A percentile compares a stretch with the other conserved stretches of the same genome.
Conservation (phyloP, 768 basidiomycete genomes). For the Agrocybe chaxingu region DNA sequence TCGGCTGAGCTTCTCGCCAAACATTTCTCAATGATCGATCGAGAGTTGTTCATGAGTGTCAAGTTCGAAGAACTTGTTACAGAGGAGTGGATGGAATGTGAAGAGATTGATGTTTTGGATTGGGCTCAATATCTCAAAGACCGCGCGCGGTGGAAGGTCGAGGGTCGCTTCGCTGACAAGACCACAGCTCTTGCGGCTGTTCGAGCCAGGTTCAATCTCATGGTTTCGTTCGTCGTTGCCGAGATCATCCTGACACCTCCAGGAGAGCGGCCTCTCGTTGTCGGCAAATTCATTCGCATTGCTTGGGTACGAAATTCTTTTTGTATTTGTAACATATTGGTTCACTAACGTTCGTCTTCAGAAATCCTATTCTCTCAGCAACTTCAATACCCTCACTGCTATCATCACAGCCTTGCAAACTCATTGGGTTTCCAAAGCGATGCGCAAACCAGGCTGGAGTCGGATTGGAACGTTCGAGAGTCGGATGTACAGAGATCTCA, state of each 20-base stretch:
- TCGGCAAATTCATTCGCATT: slow-evolving; percentile 79
- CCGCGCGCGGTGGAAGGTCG: slow-evolving; percentile 63
- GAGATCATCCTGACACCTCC: slow-evolving; percentile 79
- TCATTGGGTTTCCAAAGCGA: slow-evolving; percentile 63
- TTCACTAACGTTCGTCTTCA: slow-evolving; percentile 24
- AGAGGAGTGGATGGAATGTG: slow-evolving; percentile 62
- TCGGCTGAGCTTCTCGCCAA: slow-evolving; percentile 63
- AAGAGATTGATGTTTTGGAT: slow-evolving; percentile 70
- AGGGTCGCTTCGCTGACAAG: slow-evolving; percentile 53
- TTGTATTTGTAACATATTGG: background rate
- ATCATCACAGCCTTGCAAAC: slow-evolving; percentile 74
- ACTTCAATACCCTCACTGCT: slow-evolving; percentile 76
- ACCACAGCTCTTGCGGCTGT: slow-evolving; percentile 72
- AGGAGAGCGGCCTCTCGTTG: slow-evolving; percentile 57
- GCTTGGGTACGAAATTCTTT: slow-evolving; percentile 63
- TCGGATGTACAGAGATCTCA: slow-evolving; percentile 72
- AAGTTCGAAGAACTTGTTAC: slow-evolving; percentile 87
- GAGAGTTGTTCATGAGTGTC: slow-evolving; percentile 80
- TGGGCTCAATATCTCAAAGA: slow-evolving; percentile 84
- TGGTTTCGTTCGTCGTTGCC: slow-evolving; percentile 75
- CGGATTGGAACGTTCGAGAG: slow-evolving; percentile 68
- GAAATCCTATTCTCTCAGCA: slow-evolving; percentile 79
- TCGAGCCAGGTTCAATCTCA: slow-evolving; percentile 80
- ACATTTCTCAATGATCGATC: slow-evolving; percentile 86
- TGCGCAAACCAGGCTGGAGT: slow-evolving; percentile 60